Conservation (phyloP, 371 early-diverging fungal species). For the Syncephalastrum monosporum region DNA sequence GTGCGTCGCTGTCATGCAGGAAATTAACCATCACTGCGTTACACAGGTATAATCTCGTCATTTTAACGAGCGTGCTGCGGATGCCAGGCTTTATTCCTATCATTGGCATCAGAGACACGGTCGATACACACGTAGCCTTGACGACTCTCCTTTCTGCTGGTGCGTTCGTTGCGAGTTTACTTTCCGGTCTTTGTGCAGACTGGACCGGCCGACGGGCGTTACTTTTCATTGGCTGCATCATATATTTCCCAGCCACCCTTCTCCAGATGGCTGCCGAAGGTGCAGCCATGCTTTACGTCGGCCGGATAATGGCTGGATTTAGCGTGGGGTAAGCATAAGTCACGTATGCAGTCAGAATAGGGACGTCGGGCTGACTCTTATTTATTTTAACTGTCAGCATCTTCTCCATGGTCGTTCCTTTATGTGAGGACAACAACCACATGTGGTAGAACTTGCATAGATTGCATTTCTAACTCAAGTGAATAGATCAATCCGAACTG, state of each 20-base stretch:
- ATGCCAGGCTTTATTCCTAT: slow-evolving; percentile 3
- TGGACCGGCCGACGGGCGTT: slow-evolving; percentile 73
- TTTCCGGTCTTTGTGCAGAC: slow-evolving; percentile 71
- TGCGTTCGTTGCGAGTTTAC: slow-evolving; percentile 63
- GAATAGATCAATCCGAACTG: slow-evolving; percentile 78
- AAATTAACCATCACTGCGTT: not conserved
- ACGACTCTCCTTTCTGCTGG: slow-evolving; percentile 27
- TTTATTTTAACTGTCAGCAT: slow-evolving; percentile 41
- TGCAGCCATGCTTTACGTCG: slow-evolving; percentile 61
- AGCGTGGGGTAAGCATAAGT: slow-evolving; percentile 73
- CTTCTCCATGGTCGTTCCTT: slow-evolving; percentile 81
- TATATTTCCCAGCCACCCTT: slow-evolving; percentile 73
- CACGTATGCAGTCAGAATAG: not conserved
- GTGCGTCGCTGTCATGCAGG: not conserved
- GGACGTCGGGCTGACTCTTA: no score
- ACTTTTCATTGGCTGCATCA: slow-evolving; percentile 60
- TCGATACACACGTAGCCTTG: slow-evolving; percentile 2
- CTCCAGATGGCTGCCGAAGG: slow-evolving; percentile 63
- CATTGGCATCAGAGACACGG: not conserved
- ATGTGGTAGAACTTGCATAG: not conserved
- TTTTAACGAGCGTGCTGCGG: slow-evolving; percentile 9
- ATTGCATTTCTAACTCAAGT: not conserved
- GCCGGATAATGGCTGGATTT: slow-evolving; percentile 80
- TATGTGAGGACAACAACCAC: slow-evolving; percentile 47
- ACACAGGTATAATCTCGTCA: slow-evolving; percentile 11